These are phyloP conservation scores for Alliaria petiolata DNA, from an alignment of 345 rosid genomes.

Conservation along the genomic window DNA sequence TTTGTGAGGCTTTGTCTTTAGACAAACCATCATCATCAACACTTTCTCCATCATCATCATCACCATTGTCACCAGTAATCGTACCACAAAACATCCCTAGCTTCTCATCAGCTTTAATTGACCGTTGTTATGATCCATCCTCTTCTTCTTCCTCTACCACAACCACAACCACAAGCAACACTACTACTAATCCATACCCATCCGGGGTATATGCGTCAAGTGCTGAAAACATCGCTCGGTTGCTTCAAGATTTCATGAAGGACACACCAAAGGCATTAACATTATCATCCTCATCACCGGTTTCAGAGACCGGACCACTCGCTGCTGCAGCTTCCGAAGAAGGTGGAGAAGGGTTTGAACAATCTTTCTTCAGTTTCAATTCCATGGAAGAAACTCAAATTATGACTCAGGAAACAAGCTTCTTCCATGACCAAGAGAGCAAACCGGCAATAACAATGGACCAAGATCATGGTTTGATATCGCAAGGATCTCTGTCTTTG, in stretches of 20 bases:
- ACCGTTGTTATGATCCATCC: slow-evolving; percentile 28
- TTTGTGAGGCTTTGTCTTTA: slow-evolving; percentile 76
- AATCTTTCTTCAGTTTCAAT: slow-evolving; percentile 48
- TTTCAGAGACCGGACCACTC: slow-evolving; percentile 26
- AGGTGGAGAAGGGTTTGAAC: slow-evolving; percentile 25
- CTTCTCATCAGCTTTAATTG: slow-evolving; percentile 21
- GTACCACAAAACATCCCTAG: slow-evolving; percentile 20
- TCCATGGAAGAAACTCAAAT: slow-evolving; percentile 34
- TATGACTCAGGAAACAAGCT: slow-evolving; percentile 41
- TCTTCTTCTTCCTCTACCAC: slow-evolving; percentile 34
- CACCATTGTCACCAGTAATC: slow-evolving; percentile 15
- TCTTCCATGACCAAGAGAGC: slow-evolving; percentile 44
- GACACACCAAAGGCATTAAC: slow-evolving; percentile 35
- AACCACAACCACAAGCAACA: slow-evolving; percentile 26
- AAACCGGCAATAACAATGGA: slow-evolving; percentile 37
- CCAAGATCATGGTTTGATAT: slow-evolving; percentile 26
- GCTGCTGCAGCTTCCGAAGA: slow-evolving; percentile 10
- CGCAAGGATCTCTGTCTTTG: slow-evolving; percentile 46
- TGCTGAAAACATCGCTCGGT: slow-evolving; percentile 62
- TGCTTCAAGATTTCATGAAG: slow-evolving; percentile 70
- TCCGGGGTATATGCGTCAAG: slow-evolving; percentile 55
- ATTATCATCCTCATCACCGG: slow-evolving; percentile 20
- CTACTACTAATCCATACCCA: slow-evolving; percentile 16
- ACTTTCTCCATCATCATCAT: slow-evolving; percentile 17
- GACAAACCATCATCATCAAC: slow-evolving; percentile 38